phyloP scores from a whole-genome alignment of 768 basidiomycete species.

The Mycena vulgaris region DNA sequence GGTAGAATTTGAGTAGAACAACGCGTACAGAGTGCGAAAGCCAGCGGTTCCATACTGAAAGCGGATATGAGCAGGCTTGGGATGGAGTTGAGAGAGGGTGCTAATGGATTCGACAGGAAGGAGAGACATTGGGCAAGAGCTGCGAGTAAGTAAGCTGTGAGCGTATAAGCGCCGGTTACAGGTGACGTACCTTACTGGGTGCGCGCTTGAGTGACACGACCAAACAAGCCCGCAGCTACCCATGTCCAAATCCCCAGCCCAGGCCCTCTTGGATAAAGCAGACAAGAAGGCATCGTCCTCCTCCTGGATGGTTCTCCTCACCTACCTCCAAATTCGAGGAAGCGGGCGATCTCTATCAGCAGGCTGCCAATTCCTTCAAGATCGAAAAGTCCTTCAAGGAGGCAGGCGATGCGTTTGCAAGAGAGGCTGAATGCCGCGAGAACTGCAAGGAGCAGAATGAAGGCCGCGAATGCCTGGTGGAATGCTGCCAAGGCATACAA shows the following conservation, averaged over 20 bases:
- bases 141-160: no score
- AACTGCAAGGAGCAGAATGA: constrained; percentile 91
- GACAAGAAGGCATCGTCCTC: constrained; percentile 93
- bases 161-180: background rate
- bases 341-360: constrained; percentile 94
- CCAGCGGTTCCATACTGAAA: constrained; percentile 97
- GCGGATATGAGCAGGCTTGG: constrained; percentile 76
- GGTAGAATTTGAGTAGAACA: constrained; percentile 26
- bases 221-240: constrained; percentile 27
- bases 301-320: constrained; percentile 90
- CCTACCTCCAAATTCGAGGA: constrained; percentile 91
- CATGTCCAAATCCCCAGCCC: constrained; percentile 80
- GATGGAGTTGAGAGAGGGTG: constrained; percentile 71
- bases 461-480: constrained; percentile 99
- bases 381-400: constrained; percentile 94
- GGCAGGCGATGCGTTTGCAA: constrained; percentile 92
- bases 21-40: constrained; percentile 88
- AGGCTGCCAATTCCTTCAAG: constrained; percentile 95
- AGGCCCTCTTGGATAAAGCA: constrained; percentile 85
- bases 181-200: constrained; percentile 19
- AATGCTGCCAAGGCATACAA: constrained; percentile 98
- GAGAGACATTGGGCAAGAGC: constrained; percentile 51
- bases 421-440: constrained; percentile 96
- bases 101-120: constrained; percentile 61
- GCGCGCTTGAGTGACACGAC: background rate